Conservation (phyloP, 1,139 yeast species). For the Blastobotrys illinoisensis region DNA sequence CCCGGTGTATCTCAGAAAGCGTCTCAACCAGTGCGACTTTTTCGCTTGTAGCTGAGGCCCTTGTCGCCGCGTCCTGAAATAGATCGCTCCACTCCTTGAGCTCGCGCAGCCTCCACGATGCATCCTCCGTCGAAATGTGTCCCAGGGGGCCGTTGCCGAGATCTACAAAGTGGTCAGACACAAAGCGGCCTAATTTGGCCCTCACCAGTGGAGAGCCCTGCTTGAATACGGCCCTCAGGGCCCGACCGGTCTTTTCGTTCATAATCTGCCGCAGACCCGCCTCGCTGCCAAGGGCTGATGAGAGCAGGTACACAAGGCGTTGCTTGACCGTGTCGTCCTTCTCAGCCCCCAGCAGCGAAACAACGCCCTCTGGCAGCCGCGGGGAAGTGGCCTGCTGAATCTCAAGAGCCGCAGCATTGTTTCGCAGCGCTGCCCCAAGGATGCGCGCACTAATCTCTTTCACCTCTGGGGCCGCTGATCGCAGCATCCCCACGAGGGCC, state of each 20-base stretch:
- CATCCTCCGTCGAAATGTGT: not conserved
- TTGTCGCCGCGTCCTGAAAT: conserved; percentile 1
- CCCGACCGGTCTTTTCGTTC: not conserved
- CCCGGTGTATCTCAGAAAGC: conserved; percentile 23
- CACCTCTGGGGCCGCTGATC: conserved; percentile 15
- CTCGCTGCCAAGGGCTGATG: conserved; percentile 14
- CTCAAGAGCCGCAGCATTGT: conserved; percentile 61
- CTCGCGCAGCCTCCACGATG: not conserved
- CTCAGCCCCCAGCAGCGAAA: conserved; percentile 17
- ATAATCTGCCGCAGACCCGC: not conserved
- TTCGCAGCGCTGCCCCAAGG: conserved; percentile 46
- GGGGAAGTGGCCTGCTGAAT: not conserved
- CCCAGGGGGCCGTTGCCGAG: not conserved
- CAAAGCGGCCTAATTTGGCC: conserved; percentile 8
- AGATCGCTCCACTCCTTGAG: conserved; percentile 5
- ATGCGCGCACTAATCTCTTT: conserved; percentile 32
- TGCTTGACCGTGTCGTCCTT: conserved; percentile 16
- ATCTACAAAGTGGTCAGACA: conserved; percentile 11
- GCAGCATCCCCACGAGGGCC: conserved; percentile 10
- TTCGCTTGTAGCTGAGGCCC: not conserved
- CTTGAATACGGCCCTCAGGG: conserved; percentile 15
- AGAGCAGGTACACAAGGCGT: conserved; percentile 29
- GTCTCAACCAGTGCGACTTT: conserved; percentile 29
- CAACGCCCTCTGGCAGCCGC: conserved; percentile 9
- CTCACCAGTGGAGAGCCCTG: conserved; percentile 6